A percentile compares a stretch with the other conserved stretches of the same genome.
Evolutionary conservation across 2,329 filamentous ascomycete species (phyloP).

Genomic region (Arthrobotrys megalospora): DNA sequence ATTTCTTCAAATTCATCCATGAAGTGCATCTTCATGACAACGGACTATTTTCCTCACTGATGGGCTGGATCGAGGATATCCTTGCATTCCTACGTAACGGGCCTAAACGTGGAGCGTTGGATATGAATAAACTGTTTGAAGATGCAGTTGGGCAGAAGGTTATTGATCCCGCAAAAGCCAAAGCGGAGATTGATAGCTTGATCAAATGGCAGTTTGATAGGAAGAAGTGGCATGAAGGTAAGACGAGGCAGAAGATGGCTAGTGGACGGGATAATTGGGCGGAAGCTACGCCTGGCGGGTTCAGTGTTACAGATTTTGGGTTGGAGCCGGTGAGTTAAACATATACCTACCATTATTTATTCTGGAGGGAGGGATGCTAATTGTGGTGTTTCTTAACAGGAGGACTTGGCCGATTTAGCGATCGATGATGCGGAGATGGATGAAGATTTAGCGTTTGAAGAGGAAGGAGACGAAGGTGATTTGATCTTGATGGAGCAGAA

Average conservation of each 20-base stretch:
- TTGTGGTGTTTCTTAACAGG: conserved; percentile 66
- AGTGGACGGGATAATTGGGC: conserved; percentile 77
- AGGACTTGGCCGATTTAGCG: conserved; percentile 86
- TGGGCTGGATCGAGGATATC: conserved; percentile 97
- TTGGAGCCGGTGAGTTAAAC: conserved; percentile 77
- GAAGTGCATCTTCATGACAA: conserved; percentile 98
- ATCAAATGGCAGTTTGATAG: conserved; percentile 95
- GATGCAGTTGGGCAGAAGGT: conserved; percentile 78
- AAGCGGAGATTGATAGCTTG: conserved; percentile 84
- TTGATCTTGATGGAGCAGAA: conserved; percentile 89
- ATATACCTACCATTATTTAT: conserved; percentile 25
- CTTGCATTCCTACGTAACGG: conserved; percentile 92
- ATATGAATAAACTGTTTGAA: conserved; percentile 94
- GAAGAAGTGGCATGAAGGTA: conserved; percentile 98
- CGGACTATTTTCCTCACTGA: conserved; percentile 93
- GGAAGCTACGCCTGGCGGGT: conserved; percentile 73
- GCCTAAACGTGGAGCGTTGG: conserved; percentile 85
- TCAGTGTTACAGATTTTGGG: conserved; percentile 89
- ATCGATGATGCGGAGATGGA: conserved; percentile 82
- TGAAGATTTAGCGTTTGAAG: conserved; percentile 75
- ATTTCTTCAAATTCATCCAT: conserved; percentile 99
- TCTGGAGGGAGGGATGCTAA: conserved; percentile 59
- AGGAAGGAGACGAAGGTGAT: conserved; percentile 81
- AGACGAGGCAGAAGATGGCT: conserved; percentile 99
- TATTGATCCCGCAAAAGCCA: conserved; percentile 80